phyloP scores from a whole-genome alignment of 441 rosid species.

The Syzygium syzygioides region DNA sequence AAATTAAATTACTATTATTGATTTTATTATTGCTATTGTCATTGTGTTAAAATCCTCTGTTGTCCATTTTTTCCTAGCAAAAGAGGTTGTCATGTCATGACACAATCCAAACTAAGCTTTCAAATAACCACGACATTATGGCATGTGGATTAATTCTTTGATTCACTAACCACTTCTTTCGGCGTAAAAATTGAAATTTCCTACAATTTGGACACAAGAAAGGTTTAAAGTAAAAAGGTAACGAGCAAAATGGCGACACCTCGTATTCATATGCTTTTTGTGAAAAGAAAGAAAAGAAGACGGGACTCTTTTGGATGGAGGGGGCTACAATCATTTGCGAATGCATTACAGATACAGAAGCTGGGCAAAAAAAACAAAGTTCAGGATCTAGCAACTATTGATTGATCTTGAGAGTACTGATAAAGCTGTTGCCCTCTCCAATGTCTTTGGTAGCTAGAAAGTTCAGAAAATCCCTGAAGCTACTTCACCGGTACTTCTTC shows the following conservation, averaged over 20 bases:
- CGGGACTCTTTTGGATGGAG: background rate
- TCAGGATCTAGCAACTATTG: background rate
- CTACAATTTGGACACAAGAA: background rate
- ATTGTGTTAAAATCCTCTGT: background rate
- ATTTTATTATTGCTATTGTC: background rate
- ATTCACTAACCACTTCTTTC: background rate
- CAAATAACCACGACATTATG: background rate
- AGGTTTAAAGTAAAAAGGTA: background rate
- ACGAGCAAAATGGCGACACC: background rate
- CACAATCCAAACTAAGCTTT: background rate
- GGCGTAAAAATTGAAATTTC: background rate
- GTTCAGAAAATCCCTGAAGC: conserved; percentile 51
- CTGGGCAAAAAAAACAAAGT: background rate
- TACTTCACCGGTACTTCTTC: conserved; percentile 42
- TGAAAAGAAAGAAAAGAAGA: background rate
- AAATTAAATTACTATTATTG: background rate
- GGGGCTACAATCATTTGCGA: background rate
- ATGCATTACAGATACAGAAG: background rate
- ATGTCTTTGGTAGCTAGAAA: conserved; percentile 43
- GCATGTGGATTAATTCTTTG: background rate
- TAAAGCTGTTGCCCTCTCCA: conserved; percentile 37
- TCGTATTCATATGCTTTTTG: background rate
- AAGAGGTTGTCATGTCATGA: background rate
- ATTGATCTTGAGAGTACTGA: conserved; percentile 31
- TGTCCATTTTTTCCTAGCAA: background rate